phyloP scores from a whole-genome alignment of 495 filamentous ascomycete species.

The Hypoxylon fuscum region DNA sequence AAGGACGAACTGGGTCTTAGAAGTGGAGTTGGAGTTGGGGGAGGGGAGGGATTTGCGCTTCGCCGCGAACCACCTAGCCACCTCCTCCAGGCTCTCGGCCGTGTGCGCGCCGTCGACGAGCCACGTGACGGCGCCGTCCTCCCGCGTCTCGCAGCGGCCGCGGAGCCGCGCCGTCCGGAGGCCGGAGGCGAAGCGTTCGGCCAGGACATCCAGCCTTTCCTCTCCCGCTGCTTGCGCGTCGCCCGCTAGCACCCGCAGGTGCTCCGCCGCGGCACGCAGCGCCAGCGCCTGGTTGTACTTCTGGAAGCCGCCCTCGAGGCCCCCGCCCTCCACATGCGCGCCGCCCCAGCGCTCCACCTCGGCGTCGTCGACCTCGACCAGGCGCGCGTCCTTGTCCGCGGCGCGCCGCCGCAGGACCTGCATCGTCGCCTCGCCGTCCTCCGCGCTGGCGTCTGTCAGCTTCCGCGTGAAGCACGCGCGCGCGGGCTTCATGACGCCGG shows the following conservation, averaged over 20 bases:
- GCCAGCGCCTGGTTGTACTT: slow-evolving; percentile 58
- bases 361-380: slow-evolving; percentile 48
- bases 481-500: slow-evolving; percentile 57
- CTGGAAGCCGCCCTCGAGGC: slow-evolving; percentile 54
- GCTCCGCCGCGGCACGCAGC: slow-evolving; percentile 50
- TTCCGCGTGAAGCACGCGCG: slow-evolving; percentile 53
- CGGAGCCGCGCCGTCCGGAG: slow-evolving; percentile 71
- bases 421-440: slow-evolving; percentile 42
- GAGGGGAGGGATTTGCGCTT: slow-evolving; percentile 47
- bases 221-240: not conserved
- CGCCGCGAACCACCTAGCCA: slow-evolving; percentile 75
- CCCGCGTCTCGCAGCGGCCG: slow-evolving; percentile 78
- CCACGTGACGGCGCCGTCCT: slow-evolving; percentile 70
- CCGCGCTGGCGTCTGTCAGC: too few relatives aligned
- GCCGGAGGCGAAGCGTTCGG: slow-evolving; percentile 67
- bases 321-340: slow-evolving; percentile 26
- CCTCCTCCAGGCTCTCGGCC: slow-evolving; percentile 75
- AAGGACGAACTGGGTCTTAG: slow-evolving; percentile 56
- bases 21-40: too few relatives aligned
- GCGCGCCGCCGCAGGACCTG: slow-evolving; percentile 50
- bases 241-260: slow-evolving; percentile 39
- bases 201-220: slow-evolving; percentile 37
- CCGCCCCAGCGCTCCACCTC: slow-evolving; percentile 47
- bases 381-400: slow-evolving; percentile 44
- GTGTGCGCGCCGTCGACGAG: slow-evolving; percentile 93